Conservation (phyloP, 345 rosid genomes). For the Nasturtium officinale region DNA sequence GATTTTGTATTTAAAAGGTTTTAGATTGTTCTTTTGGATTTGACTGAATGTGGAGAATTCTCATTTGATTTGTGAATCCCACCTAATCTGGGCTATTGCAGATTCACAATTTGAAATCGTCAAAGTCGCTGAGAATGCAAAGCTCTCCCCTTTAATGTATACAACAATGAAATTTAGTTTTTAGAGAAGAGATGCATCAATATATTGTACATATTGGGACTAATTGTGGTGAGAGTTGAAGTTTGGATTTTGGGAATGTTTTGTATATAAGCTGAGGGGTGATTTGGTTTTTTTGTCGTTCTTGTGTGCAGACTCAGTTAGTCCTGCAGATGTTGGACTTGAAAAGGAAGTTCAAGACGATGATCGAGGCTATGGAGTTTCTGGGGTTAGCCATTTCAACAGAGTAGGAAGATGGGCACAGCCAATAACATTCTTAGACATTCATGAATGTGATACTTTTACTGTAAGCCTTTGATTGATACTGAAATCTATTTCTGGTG, state of each 20-base stretch:
- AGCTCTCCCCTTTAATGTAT: background rate
- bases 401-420: slow-evolving; percentile 82
- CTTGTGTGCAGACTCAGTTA: slow-evolving; percentile 62
- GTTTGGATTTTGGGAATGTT: background rate
- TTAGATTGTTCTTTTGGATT: slow-evolving; percentile 29
- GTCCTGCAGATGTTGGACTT: slow-evolving; percentile 83
- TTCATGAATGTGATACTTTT: slow-evolving; percentile 70
- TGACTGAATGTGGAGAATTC: slow-evolving; percentile 18
- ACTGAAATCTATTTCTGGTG: background rate
- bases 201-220: background rate
- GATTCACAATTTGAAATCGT: slow-evolving; percentile 20
- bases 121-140: background rate
- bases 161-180: background rate
- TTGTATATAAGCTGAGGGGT: slow-evolving; percentile 15
- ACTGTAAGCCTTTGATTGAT: slow-evolving; percentile 51
- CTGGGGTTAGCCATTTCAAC: slow-evolving; percentile 52
- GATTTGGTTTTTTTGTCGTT: slow-evolving; percentile 25
- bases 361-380: slow-evolving; percentile 83
- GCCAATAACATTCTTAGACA: slow-evolving; percentile 80
- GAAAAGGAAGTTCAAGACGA: slow-evolving; percentile 69
- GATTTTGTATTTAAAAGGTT: slow-evolving; percentile 27
- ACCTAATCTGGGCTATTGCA: slow-evolving; percentile 2
- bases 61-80: background rate
- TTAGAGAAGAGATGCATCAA: slow-evolving; percentile 13
- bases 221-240: slow-evolving; percentile 3